Evolutionary conservation across 352 stramenopile genomes (phyloP).

Genomic region (Phytophthora pseudosyringae): DNA sequence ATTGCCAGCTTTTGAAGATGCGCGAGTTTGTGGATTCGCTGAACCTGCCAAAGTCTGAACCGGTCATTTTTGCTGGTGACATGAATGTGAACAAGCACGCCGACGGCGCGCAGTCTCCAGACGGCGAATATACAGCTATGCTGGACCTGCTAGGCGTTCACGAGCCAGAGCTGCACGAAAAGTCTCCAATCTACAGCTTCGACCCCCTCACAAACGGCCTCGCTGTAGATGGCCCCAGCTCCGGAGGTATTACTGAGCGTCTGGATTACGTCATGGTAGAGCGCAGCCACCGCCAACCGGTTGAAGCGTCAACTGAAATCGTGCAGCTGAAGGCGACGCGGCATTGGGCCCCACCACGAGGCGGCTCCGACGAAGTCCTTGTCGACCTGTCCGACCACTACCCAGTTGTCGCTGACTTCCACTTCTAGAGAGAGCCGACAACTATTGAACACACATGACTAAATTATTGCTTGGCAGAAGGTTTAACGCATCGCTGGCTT

Average conservation of each 20-base stretch:
- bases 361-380: conserved; percentile 37
- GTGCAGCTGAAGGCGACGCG: conserved; percentile 64
- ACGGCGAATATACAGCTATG: conserved; percentile 59
- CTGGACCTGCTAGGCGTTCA: conserved; percentile 44
- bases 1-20: conserved; percentile 51
- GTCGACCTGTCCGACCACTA: conserved; percentile 78
- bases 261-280: conserved; percentile 70
- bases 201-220: conserved; percentile 66
- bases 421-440: conserved; percentile 38
- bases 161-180: conserved; percentile 38
- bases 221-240: conserved; percentile 65
- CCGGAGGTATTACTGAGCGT: conserved; percentile 57
- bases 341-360: conserved; percentile 37
- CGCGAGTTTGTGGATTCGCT: conserved; percentile 59
- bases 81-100: conserved; percentile 67
- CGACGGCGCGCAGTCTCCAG: conserved; percentile 16
- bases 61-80: conserved; percentile 63
- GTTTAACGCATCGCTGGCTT: background rate
- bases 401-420: conserved; percentile 61
- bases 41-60: conserved; percentile 49
- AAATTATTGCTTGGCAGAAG: conserved; percentile 17
- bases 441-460: background rate
- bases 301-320: conserved; percentile 38
- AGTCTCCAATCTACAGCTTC: conserved; percentile 63
- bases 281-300: conserved; percentile 41